Evolutionary conservation across 768 basidiomycete genomes (phyloP).

Genomic region (Amanita subjunquillea): DNA sequence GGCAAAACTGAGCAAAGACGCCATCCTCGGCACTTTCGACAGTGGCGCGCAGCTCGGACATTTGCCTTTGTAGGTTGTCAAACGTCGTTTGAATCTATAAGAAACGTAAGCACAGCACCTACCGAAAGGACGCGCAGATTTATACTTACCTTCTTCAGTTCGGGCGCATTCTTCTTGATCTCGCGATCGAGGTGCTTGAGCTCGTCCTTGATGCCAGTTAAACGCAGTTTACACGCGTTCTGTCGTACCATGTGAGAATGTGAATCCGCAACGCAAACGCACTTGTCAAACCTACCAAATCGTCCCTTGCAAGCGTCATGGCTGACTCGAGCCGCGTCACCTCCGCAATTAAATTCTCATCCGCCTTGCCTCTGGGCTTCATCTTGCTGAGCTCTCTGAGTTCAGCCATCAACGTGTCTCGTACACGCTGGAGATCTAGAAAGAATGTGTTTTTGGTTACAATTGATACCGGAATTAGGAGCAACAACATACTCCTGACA

Average conservation of each 20-base stretch:
- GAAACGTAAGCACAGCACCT: neutral
- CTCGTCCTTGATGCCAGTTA: constrained; percentile 76
- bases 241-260: constrained; percentile 17
- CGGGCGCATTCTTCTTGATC: constrained; percentile 54
- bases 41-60: constrained; percentile 40
- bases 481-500: constrained; percentile 55
- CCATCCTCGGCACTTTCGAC: constrained; percentile 75
- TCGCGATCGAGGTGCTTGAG: constrained; percentile 72
- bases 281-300: constrained; percentile 45
- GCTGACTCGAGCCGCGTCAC: constrained; percentile 72
- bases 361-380: constrained; percentile 75
- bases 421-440: constrained; percentile 15
- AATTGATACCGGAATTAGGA: neutral
- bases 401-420: constrained; percentile 64
- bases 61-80: constrained; percentile 39
- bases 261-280: neutral
- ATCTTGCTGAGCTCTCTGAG: constrained; percentile 77
- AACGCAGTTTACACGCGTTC: constrained; percentile 67
- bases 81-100: constrained; percentile 45
- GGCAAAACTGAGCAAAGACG: constrained; percentile 72
- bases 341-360: constrained; percentile 70
- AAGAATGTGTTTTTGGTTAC: neutral
- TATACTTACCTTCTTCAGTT: constrained; percentile 52
- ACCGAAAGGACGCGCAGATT: no score
- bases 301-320: constrained; percentile 69